Evolutionary conservation across 257 asterid genomes (phyloP).

Genomic region (Sherardia arvensis): DNA sequence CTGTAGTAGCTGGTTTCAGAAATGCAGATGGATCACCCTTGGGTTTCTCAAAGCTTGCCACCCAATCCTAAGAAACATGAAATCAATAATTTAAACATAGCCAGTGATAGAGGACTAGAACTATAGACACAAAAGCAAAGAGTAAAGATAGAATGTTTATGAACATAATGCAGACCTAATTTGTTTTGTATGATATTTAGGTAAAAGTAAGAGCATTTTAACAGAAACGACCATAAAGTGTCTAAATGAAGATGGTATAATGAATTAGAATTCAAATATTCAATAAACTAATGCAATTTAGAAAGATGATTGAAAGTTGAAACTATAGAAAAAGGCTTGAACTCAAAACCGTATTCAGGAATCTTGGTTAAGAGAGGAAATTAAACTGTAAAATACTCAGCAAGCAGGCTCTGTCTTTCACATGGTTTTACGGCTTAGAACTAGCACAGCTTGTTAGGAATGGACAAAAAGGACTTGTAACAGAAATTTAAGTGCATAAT

Average conservation of each 20-base stretch:
- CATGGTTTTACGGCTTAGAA: no score
- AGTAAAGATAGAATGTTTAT: not conserved
- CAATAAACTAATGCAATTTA: no score
- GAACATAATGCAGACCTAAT: not conserved
- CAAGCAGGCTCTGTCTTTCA: no score
- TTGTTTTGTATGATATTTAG: not conserved
- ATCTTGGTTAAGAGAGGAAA: no score
- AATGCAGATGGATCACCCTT: slow-evolving; percentile 92
- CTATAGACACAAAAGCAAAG: not conserved
- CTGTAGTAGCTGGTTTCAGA: slow-evolving; percentile 85
- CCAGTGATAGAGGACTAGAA: not conserved
- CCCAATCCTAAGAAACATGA: slow-evolving; percentile 61
- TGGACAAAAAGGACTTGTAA: no score
- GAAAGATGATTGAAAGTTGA: no score
- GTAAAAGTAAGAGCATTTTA: not conserved
- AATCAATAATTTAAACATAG: not conserved
- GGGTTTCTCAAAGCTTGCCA: slow-evolving; percentile 91
- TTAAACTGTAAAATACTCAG: no score
- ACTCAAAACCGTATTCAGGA: no score
- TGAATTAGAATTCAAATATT: not conserved
- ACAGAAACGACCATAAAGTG: not conserved
- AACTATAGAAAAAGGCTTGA: no score
- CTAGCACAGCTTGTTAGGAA: no score
- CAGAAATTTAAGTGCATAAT: no score
- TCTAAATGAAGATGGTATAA: not conserved